Percentiles rank a stretch among this genome's conserved stretches.
phyloP scores from a whole-genome alignment of 2,329 filamentous ascomycete species.

The Epichloe glyceriae region DNA sequence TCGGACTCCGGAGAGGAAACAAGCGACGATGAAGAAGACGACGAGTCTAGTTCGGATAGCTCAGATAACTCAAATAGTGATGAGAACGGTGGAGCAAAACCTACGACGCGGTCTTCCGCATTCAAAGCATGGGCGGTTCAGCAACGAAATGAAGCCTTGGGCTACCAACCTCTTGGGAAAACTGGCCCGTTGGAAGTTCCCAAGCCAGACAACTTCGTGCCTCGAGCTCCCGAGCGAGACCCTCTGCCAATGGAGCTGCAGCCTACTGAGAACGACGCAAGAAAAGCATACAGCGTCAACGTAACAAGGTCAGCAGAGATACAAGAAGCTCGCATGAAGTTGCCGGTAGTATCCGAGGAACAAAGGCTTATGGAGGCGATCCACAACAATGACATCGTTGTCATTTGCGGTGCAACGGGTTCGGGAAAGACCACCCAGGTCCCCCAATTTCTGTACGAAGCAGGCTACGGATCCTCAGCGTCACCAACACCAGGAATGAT shows the following conservation, averaged over 20 bases:
- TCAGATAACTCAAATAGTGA: constrained; percentile 14
- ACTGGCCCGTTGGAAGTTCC: constrained; percentile 37
- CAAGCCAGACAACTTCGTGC: constrained; percentile 48
- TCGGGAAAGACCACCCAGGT: constrained; percentile 97
- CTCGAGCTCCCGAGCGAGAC: constrained; percentile 56
- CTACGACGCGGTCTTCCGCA: constrained; percentile 38
- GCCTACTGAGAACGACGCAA: constrained; percentile 42
- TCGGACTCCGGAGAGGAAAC: constrained; percentile 13
- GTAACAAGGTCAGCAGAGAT: constrained; percentile 60
- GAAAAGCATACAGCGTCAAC: constrained; percentile 65
- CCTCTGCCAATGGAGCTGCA: constrained; percentile 55
- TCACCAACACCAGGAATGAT: constrained; percentile 84
- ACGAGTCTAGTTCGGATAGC: constrained; percentile 20
- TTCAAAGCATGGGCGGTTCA: constrained; percentile 92
- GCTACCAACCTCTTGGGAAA: constrained; percentile 39
- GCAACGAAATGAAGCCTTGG: constrained; percentile 73
- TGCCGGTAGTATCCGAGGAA: constrained; percentile 89
- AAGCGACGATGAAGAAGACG: constrained; percentile 16
- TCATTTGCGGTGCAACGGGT: constrained; percentile 89
- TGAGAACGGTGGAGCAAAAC: constrained; percentile 15
- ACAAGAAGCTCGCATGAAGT: constrained; percentile 61
- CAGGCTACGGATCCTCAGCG: constrained; percentile 69
- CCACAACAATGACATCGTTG: constrained; percentile 77
- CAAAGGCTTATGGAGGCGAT: constrained; percentile 98
- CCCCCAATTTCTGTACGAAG: constrained; percentile 90